Evolutionary conservation across 2,329 filamentous ascomycete genomes (phyloP), one percentile per base, ranked within the genome.

Genomic region (Chaetomiaceae sp.): DNA sequence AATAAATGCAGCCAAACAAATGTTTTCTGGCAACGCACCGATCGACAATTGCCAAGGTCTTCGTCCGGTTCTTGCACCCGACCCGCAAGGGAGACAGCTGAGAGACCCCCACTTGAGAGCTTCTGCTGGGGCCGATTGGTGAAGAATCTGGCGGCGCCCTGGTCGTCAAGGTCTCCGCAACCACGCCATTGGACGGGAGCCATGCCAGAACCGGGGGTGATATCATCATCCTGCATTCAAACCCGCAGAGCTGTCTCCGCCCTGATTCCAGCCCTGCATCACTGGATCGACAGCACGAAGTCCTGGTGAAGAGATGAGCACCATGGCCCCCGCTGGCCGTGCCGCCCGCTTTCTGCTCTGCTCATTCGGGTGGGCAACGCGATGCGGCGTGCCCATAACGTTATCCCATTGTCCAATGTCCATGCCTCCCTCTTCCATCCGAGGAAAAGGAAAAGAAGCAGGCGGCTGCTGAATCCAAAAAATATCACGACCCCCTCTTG

Each of bases 191-290:
- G 54, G 57, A 23, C 50, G 23, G 47, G 30, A 33, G 8, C 23
- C 20, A 12, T 51, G 31, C 44, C 44, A 54, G 53, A 52, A 52
- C 54, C 35, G 55, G 51, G n/a, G 19, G 44, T 39, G 52, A 59
- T 59, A 56, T 56, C 58, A 57, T 60, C 58, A 59, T 60, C 35
- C 44, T 50, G 46, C 53, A 55, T 51, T 51, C 35, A 44, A 19
- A 46, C n/a, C n/a, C n/a, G 30, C 45, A 41, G 19, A 41, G 25
- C 34, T 16, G 38, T 57, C 51, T 54, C 44, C 52, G 52, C 55
- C 51, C 44, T 55, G 54, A 49, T 55, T 53, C 48, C 45, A 51
- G 47, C 34, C 25, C 48, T 49, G 42, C 42, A 53, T 52, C 45
- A 44, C 48, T 49, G 42, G 45, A 53, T 52, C 45, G 47, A 49